Base-by-base conservation (phyloP, 2,329 filamentous ascomycete genomes). In the Elsinoe australis region DNA sequence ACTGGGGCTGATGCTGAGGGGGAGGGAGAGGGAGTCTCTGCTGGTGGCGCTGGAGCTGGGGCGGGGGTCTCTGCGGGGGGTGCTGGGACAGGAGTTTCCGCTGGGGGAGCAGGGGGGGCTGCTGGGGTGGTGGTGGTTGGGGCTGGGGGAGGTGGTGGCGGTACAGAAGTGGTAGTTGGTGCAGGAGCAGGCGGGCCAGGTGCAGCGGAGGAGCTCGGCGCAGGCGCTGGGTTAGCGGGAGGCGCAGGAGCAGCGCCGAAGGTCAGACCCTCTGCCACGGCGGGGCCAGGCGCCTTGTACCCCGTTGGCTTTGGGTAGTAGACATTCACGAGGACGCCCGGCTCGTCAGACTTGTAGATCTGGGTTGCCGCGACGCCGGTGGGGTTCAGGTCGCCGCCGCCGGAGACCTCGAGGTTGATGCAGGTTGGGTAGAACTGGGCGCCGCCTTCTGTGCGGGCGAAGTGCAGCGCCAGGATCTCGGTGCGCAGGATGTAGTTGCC, bases 401-500 rank as follows among this genome's bases (percentile, higher is more conserved):
- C 76, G 24, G 73, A 74, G 53, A 82, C 66, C 59, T 79, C 70
- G 53, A 83, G 59, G 68, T 83, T 81, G 56, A 78, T 67, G 61
- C 80, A 72, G 48, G 59, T 56, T 24, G 69, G 70, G 58, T 72
- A 71, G 56, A 65, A 65, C 54, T 72, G 66, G n/a, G 69, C 67
- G 19, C 68, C 72, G 47, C 67, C 67, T 12, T 64, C 46, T 26
- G 61, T 54, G 3, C 63, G 67, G 9, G 67, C 73, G 26, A 66
- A 66, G 67, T 83, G 79, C 39, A 83, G 75, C 18, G 74, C 79
- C 44, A 83, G 72, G 47, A 76, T 69, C 66, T 80, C 78, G 47
- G 76, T 73, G n/a, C 78, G 72, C 7, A 79, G 68, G 49, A 80
- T 71, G 58, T 80, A 80, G 57, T 78, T 70, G 17, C 78, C 78